Evolutionary conservation across 2,329 filamentous ascomycete species (phyloP).

Genomic region (Microsporum audouinii): DNA sequence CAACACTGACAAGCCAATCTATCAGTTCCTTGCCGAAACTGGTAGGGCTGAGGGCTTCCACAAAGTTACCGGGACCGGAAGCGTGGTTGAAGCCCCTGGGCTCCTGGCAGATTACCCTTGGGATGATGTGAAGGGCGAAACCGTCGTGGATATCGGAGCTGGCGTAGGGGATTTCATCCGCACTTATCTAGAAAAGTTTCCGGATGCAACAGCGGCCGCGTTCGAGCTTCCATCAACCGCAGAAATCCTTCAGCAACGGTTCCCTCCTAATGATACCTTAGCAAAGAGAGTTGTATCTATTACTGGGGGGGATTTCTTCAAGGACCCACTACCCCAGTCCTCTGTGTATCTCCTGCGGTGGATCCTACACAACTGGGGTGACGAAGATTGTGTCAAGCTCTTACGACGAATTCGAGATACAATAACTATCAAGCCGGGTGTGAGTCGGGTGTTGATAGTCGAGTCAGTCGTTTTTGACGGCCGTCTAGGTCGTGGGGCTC

Average conservation of each 20-base stretch:
- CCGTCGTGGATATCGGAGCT: background rate
- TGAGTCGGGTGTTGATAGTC: background rate
- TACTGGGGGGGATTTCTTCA: background rate
- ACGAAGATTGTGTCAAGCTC: background rate
- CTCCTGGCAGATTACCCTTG: background rate
- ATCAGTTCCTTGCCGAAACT: background rate
- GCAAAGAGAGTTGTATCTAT: background rate
- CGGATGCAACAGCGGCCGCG: background rate
- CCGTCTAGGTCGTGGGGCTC: background rate
- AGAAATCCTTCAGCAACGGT: background rate
- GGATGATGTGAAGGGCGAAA: background rate
- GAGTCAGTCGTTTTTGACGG: background rate
- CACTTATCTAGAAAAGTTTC: background rate
- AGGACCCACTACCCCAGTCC: background rate
- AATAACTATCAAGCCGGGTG: background rate
- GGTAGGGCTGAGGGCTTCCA: background rate
- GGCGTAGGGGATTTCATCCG: background rate
- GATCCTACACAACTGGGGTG: background rate
- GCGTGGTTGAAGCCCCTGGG: background rate
- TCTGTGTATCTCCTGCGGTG: background rate
- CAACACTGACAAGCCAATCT: background rate
- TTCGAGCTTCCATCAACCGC: background rate
- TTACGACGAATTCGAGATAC: background rate
- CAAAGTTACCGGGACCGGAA: background rate
- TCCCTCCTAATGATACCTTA: background rate